Base-by-base conservation (phyloP, 192 early-diverging fungal species). In the Podila epicladia region DNA sequence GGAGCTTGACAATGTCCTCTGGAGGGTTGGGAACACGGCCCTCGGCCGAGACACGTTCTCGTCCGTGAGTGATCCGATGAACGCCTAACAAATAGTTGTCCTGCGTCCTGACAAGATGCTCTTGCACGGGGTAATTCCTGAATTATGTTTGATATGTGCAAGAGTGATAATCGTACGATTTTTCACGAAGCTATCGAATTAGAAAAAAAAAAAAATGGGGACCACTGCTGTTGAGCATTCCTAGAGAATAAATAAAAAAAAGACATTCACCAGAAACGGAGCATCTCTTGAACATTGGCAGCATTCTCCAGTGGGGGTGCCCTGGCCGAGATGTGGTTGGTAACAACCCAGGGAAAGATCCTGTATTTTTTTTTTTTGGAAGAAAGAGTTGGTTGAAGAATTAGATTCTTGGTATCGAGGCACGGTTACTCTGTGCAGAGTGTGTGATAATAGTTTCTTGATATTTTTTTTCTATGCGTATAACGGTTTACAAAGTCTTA, bases 21-120 rank as follows among this genome's bases (percentile, higher is more conserved):
- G 72, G 68, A 13, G 69, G 69, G 15, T 71, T 62, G 20, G 80
- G 59, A 9, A 57, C 45, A 3, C 29, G 8, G 29, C 55, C 64
- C 31, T 74, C 67, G 50, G 55, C 57, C 4, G 67, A 71, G 26
- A 57, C 22, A 0, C 33, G 37, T 19, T 73, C 71, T 38, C 72
- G 74, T 32, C 84, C 85, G 61, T 70, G 72, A 0, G 94, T 93
- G 29, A 97, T 92, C 45, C 95, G 89, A 67, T 97, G 95, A 5
- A 93, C 85, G 32, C 94, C 92, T 11, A 98, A 85, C 3, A 97
- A 83, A 75, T 94, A 98, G 29, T 93, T 92, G 62, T 98, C 97
- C 67, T 88, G 89, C 15, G 95, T 97, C 15, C 89, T 88, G 9
- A 95, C 93, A 45, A 96, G 79, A 75, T 98, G 95, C 55, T 95